Base-by-base conservation (phyloP, 2,329 filamentous ascomycete genomes). In the Cordyceps tenuipes region DNA sequence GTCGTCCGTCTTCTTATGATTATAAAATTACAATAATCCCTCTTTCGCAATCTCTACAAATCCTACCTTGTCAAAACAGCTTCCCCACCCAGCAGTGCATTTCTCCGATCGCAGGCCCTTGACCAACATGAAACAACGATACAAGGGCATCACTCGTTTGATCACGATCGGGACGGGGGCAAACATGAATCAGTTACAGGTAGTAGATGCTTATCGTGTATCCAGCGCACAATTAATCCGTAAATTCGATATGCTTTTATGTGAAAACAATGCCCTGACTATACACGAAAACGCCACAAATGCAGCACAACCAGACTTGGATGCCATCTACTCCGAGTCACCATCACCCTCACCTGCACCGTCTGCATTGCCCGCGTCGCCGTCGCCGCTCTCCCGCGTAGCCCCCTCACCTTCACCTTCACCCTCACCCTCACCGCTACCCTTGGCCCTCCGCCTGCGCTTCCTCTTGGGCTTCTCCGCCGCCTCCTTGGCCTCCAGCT, bases 361-460 rank as follows among this genome's bases (percentile, higher is more conserved):
- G 15, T 15, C 39, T 8, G 34, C 12, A 2, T 36, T 36, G n/a
- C 43, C 7, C 48, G 29, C 34, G 46, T 12, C 48, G 29, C 34
- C 56, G 39, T 64, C 65, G 71, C 72, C 57, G 65, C 66, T 49
- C 64, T 62, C 55, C 62, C 65, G 67, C 21, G 60, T 68, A 46
- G 69, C 68, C 58, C 64, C 64, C 12, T 68, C 66, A 9, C 43
- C 59, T 7, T 68, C 66, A 10, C 29, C 29, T 5, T 52, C 49
- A 7, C 65, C 61, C 62, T 73, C 23, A 23, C 63, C 62, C 26
- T 65, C 61, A 43, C 66, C 64, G 6, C 50, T 47, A 7, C 65
- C 61, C 62, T 73, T 75, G 50, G 68, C 67, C 65, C 73, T 73
- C 63, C 72, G 65, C 63, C 70, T 75, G 43, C 71, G 67, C 65